A percentile compares a stretch with the other conserved stretches of the same genome.
These are phyloP conservation scores for Dioszegia crocea DNA, from an alignment of 768 basidiomycete genomes.

Conservation along the genomic window DNA sequence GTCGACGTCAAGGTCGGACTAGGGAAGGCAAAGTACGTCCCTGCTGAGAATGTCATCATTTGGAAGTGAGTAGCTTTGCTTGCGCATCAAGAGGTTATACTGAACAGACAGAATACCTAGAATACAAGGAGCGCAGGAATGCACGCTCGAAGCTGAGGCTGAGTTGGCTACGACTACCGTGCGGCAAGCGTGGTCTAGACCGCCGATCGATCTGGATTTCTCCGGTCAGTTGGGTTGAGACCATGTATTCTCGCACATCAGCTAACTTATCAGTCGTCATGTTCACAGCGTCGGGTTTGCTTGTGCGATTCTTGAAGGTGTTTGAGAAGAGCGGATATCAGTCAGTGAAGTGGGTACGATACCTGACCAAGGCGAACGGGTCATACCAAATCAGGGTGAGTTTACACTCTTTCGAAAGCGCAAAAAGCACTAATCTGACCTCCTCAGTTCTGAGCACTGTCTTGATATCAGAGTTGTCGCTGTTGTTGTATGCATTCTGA, in stretches of 20 bases:
- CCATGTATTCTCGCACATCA: neutral
- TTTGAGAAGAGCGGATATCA: constrained; percentile 94
- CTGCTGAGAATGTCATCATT: constrained; percentile 88
- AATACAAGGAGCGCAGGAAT: constrained; percentile 87
- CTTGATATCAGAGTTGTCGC: neutral
- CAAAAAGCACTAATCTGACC: neutral
- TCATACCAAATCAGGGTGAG: constrained; percentile 89
- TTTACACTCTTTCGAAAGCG: constrained; percentile 17
- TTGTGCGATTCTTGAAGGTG: constrained; percentile 95
- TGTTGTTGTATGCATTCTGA: neutral
- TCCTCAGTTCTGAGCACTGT: neutral
- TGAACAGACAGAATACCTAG: constrained; percentile 66
- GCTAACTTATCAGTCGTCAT: constrained; percentile 64
- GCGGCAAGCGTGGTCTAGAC: constrained; percentile 94
- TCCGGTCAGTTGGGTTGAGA: constrained; percentile 50
- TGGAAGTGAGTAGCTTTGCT: constrained; percentile 75
- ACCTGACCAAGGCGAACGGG: constrained; percentile 89
- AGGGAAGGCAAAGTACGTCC: constrained; percentile 96
- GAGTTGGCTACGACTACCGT: constrained; percentile 80
- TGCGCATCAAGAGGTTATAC: neutral
- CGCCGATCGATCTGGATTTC: constrained; percentile 97
- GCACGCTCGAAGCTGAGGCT: constrained; percentile 76
- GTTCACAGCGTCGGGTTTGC: constrained; percentile 94
- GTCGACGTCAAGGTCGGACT: constrained; percentile 86
- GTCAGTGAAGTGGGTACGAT: constrained; percentile 93